Conservation (phyloP, 306 rosid species). For the Pueraria montana region DNA sequence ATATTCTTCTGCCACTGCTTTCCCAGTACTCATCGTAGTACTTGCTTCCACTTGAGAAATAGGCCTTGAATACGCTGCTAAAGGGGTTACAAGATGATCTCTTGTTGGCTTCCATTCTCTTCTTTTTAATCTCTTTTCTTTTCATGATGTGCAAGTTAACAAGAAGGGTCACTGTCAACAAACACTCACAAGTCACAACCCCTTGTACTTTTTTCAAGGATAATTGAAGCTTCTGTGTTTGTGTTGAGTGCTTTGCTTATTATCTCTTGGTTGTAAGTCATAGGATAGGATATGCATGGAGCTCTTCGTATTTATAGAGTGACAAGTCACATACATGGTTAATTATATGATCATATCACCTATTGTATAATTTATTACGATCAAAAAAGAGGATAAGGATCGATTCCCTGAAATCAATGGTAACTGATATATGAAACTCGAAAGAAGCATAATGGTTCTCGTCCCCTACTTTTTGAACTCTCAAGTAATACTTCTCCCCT, state of each 20-base stretch:
- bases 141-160: not conserved
- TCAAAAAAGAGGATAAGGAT: conserved; percentile 45
- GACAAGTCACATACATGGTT: not conserved
- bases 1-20: conserved; percentile 61
- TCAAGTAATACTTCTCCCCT: conserved; percentile 31
- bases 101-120: too few relatives aligned
- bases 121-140: too few relatives aligned
- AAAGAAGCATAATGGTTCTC: conserved; percentile 47
- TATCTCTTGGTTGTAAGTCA: not conserved
- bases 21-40: conserved; percentile 55
- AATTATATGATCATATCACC: too few relatives aligned
- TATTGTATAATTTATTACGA: not conserved
- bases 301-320: conserved; percentile 57
- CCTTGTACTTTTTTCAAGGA: not conserved
- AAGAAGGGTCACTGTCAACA: not conserved
- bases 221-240: not conserved
- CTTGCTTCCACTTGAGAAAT: conserved; percentile 57
- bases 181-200: too few relatives aligned
- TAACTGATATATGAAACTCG: conserved; percentile 14
- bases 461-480: conserved; percentile 58
- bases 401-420: conserved; percentile 45
- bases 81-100: conserved; percentile 56
- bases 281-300: not conserved
- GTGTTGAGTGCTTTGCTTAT: not conserved
- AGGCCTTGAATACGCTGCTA: conserved; percentile 59